Evolutionary conservation across 1,284 basidiomycete genomes (phyloP), one percentile per base, ranked within the genome.

Genomic region (Ustilago sp.): DNA sequence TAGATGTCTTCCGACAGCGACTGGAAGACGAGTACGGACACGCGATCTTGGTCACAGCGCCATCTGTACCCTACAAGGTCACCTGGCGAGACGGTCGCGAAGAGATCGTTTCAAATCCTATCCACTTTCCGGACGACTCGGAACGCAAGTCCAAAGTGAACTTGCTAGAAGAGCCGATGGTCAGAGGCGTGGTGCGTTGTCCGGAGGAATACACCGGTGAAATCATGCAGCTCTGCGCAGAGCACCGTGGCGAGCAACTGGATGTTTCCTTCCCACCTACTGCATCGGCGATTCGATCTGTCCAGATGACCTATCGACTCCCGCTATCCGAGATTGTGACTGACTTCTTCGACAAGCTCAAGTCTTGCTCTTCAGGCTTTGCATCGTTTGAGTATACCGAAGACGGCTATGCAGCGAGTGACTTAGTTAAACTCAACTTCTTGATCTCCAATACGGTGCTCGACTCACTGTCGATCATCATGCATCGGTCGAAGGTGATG

Each of bases 1-100:
- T 99, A 92, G 97, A 99, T 80, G 94, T 97, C 47, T 95, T 96
- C 86, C 91, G 94, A 36, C 96, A 99, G 86, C 90, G 97, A 13
- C 89, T 99, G 7, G 96, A 98, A 86, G 97, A 99, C 85, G 97
- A 99, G 86, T 95, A 98, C 81, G 80, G 78, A 17, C 80, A 82
- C 23, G 79, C 77, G 32, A 83, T 85, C 34, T 55, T 85, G 31
- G 83, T 85, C 35, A 85, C 84, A 1, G 81, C 82, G 35, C 84
- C 84, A 0, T 83, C 83, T 0, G 84, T 85, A 28, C 81, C 84
- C 1, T 85, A 83, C 60, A 70, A 73, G n/a, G 65, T 85, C 13
- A 80, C 74, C 2, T 77, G 76, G 65, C 62, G 66, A n/a, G 79
- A 81, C 45, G 80, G 80, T 0, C 58, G 65, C 7, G 74, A 77